Evolutionary conservation across 2,329 filamentous ascomycete genomes (phyloP).

Genomic region (Onygenales sp.): DNA sequence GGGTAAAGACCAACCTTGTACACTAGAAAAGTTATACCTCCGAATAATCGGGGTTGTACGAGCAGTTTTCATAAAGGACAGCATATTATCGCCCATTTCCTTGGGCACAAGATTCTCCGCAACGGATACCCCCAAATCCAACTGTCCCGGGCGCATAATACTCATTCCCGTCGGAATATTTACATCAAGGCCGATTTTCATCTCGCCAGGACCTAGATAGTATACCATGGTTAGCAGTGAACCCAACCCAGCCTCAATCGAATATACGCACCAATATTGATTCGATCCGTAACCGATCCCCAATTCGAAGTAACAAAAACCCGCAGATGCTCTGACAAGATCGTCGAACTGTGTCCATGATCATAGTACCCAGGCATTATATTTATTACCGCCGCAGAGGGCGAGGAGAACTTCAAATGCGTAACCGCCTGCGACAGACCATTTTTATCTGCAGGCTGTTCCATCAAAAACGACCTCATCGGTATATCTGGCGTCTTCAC

Average conservation of each 20-base stretch:
- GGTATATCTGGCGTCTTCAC: conserved; percentile 60
- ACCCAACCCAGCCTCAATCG: background rate
- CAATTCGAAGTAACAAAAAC: conserved; percentile 66
- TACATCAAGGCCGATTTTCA: conserved; percentile 57
- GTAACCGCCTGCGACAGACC: conserved; percentile 20
- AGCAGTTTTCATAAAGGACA: conserved; percentile 50
- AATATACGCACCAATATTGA: conserved; percentile 55
- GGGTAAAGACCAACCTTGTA: conserved; percentile 27
- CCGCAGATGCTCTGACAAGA: conserved; percentile 67
- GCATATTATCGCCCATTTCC: conserved; percentile 54
- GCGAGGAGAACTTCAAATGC: conserved; percentile 28
- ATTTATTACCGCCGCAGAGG: conserved; percentile 54
- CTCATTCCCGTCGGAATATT: conserved; percentile 53
- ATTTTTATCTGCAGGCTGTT: conserved; percentile 31
- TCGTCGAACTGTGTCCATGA: conserved; percentile 53
- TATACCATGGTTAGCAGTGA: background rate
- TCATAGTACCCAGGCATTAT: conserved; percentile 49
- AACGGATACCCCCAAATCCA: conserved; percentile 67
- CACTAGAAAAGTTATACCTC: conserved; percentile 57
- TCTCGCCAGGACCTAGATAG: conserved; percentile 54
- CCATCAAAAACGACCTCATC: conserved; percentile 56
- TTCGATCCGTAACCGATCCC: conserved; percentile 70
- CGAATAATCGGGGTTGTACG: conserved; percentile 58
- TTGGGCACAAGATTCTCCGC: conserved; percentile 56
- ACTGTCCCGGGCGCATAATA: conserved; percentile 62